Evolutionary conservation across 768 basidiomycete genomes (phyloP), one percentile per base, ranked within the genome.

Genomic region (Astraeus odoratus): DNA sequence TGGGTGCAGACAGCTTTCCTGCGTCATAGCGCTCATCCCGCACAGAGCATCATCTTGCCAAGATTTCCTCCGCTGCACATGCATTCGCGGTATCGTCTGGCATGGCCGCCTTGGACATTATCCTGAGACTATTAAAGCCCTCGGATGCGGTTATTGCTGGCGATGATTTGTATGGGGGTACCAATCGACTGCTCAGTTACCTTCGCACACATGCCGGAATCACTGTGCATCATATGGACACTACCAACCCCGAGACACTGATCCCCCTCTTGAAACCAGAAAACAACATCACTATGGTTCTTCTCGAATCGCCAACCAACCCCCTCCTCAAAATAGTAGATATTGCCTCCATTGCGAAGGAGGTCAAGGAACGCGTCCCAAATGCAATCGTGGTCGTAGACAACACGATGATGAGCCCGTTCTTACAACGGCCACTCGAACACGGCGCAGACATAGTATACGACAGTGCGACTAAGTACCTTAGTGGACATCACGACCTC

Each of bases 351-450:
- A 95, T 99, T 56, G 80, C 84, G 53, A 74, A 78, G 44, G 75
- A 90, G 53, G 88, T 95, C 53, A 93, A 94, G 59, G 80, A 84
- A 56, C 76, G 76, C 39, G 84, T 84, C 15, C 83, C 84, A 7
- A 77, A 86, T 57, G 92, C 91, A 2, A 55, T 92, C 53, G 69
- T 94, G 43, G 86, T 94, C 29, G 91, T 92, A 18, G 96, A 98
- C 64, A 98, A 99, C 61, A 98, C 96, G 49, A 98, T 98, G 96
- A 97, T 98, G 95, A 96, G 93, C 59, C 95, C 96, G 13, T 98
- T 97, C 66, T 73, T 98, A 7, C 93, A 95, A 60, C 72, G 94
- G 46, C 96, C 96, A 9, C 77, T 98, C 29, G 92, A 98, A 57
- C 85, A 96, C 45, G 96, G 95, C 13, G 90, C 90, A 39, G 96